A percentile compares a stretch with the other conserved stretches of the same genome.
phyloP scores from a whole-genome alignment of 2,329 filamentous ascomycete genomes.

The Daldinia eschscholtzii region DNA sequence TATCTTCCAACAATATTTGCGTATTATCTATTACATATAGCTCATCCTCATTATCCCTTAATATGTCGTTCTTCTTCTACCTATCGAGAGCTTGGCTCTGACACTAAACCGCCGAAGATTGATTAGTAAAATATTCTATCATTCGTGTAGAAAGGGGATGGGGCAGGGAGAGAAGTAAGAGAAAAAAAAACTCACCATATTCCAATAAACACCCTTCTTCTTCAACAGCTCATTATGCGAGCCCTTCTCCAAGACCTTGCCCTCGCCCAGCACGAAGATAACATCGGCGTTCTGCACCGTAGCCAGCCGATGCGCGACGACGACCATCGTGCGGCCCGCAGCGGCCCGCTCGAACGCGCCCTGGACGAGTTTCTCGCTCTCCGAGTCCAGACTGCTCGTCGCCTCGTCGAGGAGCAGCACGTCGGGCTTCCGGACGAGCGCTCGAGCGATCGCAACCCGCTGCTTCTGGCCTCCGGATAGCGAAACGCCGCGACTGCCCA shows the following conservation, averaged over 20 bases:
- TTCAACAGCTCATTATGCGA: slow-evolving; percentile 65
- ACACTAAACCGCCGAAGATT: slow-evolving; percentile 56
- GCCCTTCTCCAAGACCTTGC: slow-evolving; percentile 68
- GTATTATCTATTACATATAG: slow-evolving; percentile 1
- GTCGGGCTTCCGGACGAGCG: slow-evolving; percentile 73
- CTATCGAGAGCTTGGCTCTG: slow-evolving; percentile 70
- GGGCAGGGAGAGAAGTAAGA: not conserved
- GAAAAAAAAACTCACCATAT: slow-evolving; percentile 62
- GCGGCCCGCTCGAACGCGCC: slow-evolving; percentile 74
- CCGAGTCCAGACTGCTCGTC: slow-evolving; percentile 76
- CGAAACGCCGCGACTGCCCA: slow-evolving; percentile 75
- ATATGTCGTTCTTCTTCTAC: slow-evolving; percentile 44
- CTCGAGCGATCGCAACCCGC: slow-evolving; percentile 76
- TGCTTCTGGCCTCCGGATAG: slow-evolving; percentile 81
- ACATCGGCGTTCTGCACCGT: slow-evolving; percentile 83
- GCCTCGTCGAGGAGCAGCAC: slow-evolving; percentile 80
- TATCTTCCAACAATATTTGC: not conserved
- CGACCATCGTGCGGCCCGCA: slow-evolving; percentile 74
- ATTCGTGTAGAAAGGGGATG: not conserved
- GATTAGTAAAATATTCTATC: slow-evolving; percentile 15
- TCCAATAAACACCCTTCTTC: slow-evolving; percentile 67
- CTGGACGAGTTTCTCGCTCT: slow-evolving; percentile 70
- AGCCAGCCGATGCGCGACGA: slow-evolving; percentile 81
- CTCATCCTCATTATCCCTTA: not conserved
- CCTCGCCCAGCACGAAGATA: slow-evolving; percentile 82